phyloP scores from a whole-genome alignment of 192 early-diverging fungal species.

The Geranomyces michiganensis region DNA sequence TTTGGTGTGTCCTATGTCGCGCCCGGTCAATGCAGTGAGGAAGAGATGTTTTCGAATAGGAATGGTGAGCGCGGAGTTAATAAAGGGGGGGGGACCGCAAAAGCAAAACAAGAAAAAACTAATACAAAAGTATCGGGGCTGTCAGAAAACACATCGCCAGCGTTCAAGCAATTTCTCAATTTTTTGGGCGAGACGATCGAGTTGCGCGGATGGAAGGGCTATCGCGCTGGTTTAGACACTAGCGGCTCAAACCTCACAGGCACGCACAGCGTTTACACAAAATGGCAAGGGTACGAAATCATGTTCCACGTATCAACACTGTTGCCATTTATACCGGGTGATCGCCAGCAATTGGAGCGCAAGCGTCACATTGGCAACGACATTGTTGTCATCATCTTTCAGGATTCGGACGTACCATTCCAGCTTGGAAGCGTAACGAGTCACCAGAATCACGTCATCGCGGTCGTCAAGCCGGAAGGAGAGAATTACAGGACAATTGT shows the following conservation, averaged over 20 bases:
- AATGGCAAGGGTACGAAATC: constrained; percentile 74
- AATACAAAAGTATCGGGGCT: background rate
- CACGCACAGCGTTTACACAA: constrained; percentile 68
- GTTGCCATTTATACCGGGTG: constrained; percentile 67
- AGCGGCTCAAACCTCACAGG: constrained; percentile 72
- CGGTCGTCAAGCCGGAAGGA: constrained; percentile 52
- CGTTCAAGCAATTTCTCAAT: constrained; percentile 66
- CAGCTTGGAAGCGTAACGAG: constrained; percentile 53
- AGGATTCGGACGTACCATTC: constrained; percentile 50
- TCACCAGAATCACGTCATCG: constrained; percentile 63
- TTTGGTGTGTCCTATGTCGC: constrained; percentile 76
- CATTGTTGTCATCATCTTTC: constrained; percentile 65
- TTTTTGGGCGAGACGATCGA: constrained; percentile 73
- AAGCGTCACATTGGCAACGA: constrained; percentile 78
- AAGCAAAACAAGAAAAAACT: background rate
- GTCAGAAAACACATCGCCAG: constrained; percentile 43
- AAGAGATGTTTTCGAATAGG: constrained; percentile 76
- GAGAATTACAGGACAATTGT: constrained; percentile 52
- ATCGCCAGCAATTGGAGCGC: constrained; percentile 72
- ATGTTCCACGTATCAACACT: constrained; percentile 80
- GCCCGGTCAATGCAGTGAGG: constrained; percentile 72
- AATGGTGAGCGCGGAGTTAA: constrained; percentile 35
- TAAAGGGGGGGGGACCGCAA: background rate
- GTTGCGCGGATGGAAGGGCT: constrained; percentile 74
- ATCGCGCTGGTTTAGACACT: constrained; percentile 74